Evolutionary conservation across 768 basidiomycete species (phyloP), one percentile per base, ranked within the genome.

Genomic region (Phanerodontia chrysosporium): DNA sequence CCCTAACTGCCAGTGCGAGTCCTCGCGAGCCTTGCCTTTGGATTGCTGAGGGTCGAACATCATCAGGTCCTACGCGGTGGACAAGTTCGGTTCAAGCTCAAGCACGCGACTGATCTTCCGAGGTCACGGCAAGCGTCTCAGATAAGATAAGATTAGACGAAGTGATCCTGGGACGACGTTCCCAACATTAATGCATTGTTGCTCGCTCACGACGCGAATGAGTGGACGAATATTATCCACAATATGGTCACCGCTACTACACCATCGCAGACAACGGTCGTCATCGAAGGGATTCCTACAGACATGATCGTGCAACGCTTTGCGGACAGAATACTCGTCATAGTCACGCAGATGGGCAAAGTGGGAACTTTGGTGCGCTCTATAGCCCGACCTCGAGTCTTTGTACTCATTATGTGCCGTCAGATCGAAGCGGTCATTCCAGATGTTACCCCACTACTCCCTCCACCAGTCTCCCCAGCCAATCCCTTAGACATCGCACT

Each of bases 301-400:
- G 86, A 95, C 56, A 74, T 97, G 16, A 64, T 95, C 46, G 69
- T 95, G 7, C 93, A 97, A 66, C 75, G 77, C 0, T 98, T 84
- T 69, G 81, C 83, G 55, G 95, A 98, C 73, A 81, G 92, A 25
- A 76, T 84, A 13, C 76, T 98, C 21, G 86, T 97, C n/a, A 77
- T 97, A 24, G 79, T 98, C 55, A 95, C 93, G 1, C 95, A 98
- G 72, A 70, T 92, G 61, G 90, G 91, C 39, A 95, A 94, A 82
- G 87, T 96, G 13, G 95, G 95, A 57, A 85, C 80, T 68, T 69
- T 98, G 75, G 94, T 96, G 30, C 28, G 18, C 25, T 32, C 16
- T 42, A 54, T 18, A 58, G 57, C 53, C 30, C 25, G 45, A 62
- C 55, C 39, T 30, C 54, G 30, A n/a, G n/a, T n/a, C n/a, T 36